Conservation (phyloP, 257 asterid genomes). For the Echium plantagineum region DNA sequence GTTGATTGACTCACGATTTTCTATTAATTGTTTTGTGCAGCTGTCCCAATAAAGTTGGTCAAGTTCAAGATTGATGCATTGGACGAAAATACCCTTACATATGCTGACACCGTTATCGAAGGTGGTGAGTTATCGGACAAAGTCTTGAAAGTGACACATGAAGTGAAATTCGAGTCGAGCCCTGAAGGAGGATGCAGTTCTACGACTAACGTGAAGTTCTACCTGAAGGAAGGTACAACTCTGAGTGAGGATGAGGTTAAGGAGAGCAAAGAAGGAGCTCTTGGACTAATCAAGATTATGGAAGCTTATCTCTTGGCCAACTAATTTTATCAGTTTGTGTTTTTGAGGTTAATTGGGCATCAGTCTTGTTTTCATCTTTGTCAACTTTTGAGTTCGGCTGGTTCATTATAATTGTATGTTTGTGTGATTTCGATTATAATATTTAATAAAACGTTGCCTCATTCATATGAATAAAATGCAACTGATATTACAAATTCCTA, state of each 20-base stretch:
- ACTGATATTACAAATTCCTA: no score
- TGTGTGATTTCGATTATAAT: no score
- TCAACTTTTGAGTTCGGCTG: no score
- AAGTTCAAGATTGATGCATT: conserved; percentile 18
- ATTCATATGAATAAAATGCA: no score
- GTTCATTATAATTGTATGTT: no score
- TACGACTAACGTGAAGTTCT: conserved; percentile 12
- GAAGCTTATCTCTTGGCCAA: conserved; percentile 17
- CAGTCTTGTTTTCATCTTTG: no score
- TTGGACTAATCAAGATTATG: conserved; percentile 17
- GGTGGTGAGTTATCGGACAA: conserved; percentile 19
- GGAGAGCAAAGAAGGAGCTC: conserved; percentile 23
- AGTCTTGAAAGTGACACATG: conserved; percentile 16
- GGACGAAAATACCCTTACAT: conserved; percentile 12
- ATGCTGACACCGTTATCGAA: conserved; percentile 21
- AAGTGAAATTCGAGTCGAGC: conserved; percentile 13
- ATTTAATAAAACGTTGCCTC: no score
- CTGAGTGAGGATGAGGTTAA: conserved; percentile 23
- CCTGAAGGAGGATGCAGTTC: conserved; percentile 22
- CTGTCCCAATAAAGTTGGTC: conserved; percentile 14
- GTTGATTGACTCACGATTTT: no score
- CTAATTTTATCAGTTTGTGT: not conserved
- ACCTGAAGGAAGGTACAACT: conserved; percentile 15
- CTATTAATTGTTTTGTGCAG: conserved; percentile 4
- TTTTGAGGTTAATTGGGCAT: no score